Percentiles rank a stretch among this genome's conserved stretches.
phyloP scores from a whole-genome alignment of 2,329 filamentous ascomycete species.

The Beauveria australis region DNA sequence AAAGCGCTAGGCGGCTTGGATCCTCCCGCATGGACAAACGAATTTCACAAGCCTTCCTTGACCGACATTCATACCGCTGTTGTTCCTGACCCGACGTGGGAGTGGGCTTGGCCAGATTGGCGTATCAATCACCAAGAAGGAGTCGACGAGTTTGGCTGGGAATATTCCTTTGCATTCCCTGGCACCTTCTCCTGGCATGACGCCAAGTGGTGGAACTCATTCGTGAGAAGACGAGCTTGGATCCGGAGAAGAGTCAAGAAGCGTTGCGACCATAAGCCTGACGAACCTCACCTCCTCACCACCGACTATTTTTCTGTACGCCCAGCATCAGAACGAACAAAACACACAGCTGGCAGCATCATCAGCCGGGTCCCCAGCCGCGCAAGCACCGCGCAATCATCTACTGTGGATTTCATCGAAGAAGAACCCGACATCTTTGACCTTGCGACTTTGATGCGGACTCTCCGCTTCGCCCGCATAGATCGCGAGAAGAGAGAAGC shows the following conservation, averaged over 20 bases:
- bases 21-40: conserved; percentile 78
- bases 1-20: conserved; percentile 81
- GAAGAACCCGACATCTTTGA: conserved; percentile 53
- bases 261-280: conserved; percentile 32
- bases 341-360: conserved; percentile 25
- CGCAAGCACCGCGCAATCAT: conserved; percentile 28
- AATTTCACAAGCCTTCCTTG: conserved; percentile 49
- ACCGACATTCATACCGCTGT: conserved; percentile 76
- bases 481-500: conserved; percentile 88
- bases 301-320: conserved; percentile 75
- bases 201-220: conserved; percentile 88
- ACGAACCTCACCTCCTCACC: conserved; percentile 59
- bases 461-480: conserved; percentile 62
- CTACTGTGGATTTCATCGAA: conserved; percentile 38
- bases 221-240: conserved; percentile 86
- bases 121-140: conserved; percentile 63
- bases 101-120: conserved; percentile 71
- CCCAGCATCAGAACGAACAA: conserved; percentile 35
- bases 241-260: conserved; percentile 68
- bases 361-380: conserved; percentile 26
- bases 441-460: conserved; percentile 59
- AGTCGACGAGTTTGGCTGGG: conserved; percentile 82
- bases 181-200: conserved; percentile 77
- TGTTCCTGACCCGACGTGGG: conserved; percentile 89
- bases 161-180: conserved; percentile 85